phyloP scores from a whole-genome alignment of 306 rosid genomes.

The Vigna hirtella region DNA sequence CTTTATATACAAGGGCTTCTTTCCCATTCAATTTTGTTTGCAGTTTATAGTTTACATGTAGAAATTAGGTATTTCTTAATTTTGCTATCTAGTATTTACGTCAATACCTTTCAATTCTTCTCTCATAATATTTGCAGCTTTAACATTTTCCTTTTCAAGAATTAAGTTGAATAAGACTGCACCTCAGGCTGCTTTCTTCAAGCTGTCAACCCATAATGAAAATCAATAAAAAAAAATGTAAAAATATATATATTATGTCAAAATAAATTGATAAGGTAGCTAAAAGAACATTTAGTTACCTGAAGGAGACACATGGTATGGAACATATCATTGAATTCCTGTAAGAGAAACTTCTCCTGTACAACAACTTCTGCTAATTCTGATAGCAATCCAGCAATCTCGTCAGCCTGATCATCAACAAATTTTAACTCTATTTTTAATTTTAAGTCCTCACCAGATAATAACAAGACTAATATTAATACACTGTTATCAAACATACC shows the following conservation, averaged over 20 bases:
- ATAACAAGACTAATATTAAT: background rate
- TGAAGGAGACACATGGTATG: conserved; percentile 50
- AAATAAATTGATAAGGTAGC: background rate
- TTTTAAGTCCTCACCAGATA: background rate
- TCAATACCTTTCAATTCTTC: background rate
- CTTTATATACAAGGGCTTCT: background rate
- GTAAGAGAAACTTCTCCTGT: conserved; percentile 66
- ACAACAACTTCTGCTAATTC: conserved; percentile 66
- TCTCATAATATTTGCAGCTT: conserved; percentile 6
- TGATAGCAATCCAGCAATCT: conserved; percentile 54
- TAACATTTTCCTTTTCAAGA: conserved; percentile 41
- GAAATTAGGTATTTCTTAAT: background rate
- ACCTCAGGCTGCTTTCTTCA: conserved; percentile 61
- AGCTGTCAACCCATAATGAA: conserved; percentile 45
- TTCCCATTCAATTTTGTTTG: background rate
- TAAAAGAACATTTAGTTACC: conserved; percentile 51
- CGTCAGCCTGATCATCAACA: conserved; percentile 55
- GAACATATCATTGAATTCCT: conserved; percentile 62
- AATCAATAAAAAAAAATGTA: background rate
- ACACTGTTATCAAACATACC: conserved; percentile 48
- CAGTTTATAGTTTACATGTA: background rate
- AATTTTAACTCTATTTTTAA: conserved; percentile 2
- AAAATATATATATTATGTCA: background rate
- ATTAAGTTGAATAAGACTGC: conserved; percentile 60
- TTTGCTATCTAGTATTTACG: conserved; percentile 33